phyloP scores from a whole-genome alignment of 306 rosid genomes.

The Prosopis cineraria region DNA sequence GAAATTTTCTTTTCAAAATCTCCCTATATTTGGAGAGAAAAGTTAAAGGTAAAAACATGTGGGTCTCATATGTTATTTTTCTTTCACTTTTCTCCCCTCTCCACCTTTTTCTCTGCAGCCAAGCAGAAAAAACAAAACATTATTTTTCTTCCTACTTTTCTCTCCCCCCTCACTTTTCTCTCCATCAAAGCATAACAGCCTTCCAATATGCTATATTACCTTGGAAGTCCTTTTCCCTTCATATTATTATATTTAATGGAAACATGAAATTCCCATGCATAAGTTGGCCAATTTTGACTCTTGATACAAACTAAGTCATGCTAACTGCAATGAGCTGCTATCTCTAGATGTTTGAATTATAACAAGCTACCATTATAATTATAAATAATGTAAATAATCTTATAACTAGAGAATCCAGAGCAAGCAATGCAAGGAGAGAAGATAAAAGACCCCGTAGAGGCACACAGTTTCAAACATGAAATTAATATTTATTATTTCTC shows the following conservation, averaged over 20 bases:
- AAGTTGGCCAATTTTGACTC: neutral
- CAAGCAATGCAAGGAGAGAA: slow-evolving; percentile 14
- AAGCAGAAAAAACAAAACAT: too few species aligned
- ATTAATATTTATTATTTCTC: neutral
- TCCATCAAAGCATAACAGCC: too few species aligned
- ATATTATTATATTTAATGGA: neutral
- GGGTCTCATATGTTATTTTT: too few species aligned
- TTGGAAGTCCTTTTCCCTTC: neutral
- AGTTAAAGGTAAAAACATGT: too few species aligned
- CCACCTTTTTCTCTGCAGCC: too few species aligned
- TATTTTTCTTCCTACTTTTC: too few species aligned
- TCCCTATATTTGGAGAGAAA: too few species aligned
- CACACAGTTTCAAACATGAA: slow-evolving; percentile 5
- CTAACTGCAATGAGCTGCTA: slow-evolving; percentile 2
- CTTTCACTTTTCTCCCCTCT: too few species aligned
- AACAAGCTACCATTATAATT: neutral
- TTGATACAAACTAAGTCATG: neutral
- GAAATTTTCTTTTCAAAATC: too few species aligned
- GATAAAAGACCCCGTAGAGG: slow-evolving; percentile 24
- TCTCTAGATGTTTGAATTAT: slow-evolving; percentile 13
- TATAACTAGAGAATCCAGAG: slow-evolving; percentile 3
- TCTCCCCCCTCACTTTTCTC: too few species aligned
- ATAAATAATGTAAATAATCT: neutral
- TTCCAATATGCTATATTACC: slow-evolving; percentile 2
- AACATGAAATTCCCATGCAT: neutral